Conservation (phyloP, 2,329 filamentous ascomycete species). For the Fusarium continuum region DNA sequence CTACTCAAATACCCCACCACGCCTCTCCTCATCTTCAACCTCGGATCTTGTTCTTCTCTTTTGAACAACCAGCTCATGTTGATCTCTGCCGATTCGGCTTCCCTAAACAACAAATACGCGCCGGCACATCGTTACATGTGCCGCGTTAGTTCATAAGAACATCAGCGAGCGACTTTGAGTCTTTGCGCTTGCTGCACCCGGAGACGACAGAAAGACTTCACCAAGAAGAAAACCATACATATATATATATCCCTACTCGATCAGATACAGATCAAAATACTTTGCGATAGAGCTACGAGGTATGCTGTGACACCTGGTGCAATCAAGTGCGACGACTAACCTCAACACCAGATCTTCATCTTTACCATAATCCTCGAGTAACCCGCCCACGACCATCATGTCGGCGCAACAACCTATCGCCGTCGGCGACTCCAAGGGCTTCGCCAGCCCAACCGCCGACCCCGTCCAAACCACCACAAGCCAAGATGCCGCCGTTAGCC, state of each 20-base stretch:
- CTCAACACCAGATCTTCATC: background rate
- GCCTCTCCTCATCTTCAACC: background rate
- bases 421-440: conserved; percentile 38
- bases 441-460: conserved; percentile 28
- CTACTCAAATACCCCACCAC: conserved; percentile 25
- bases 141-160: conserved; percentile 53
- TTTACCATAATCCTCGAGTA: conserved; percentile 14
- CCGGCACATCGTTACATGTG: conserved; percentile 56
- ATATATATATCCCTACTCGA: background rate
- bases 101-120: conserved; percentile 26
- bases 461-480: conserved; percentile 15
- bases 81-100: conserved; percentile 21
- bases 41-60: background rate
- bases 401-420: conserved; percentile 9
- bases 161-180: conserved; percentile 70
- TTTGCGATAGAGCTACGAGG: conserved; percentile 25
- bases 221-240: background rate
- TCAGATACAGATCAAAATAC: background rate
- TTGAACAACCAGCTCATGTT: conserved; percentile 31
- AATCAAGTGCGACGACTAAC: background rate
- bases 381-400: conserved; percentile 23
- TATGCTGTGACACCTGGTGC: conserved; percentile 1
- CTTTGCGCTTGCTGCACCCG: conserved; percentile 69
- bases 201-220: conserved; percentile 66
- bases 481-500: conserved; percentile 53